phyloP scores from a whole-genome alignment of 306 rosid species.

The Cyclanthera cordifolia region DNA sequence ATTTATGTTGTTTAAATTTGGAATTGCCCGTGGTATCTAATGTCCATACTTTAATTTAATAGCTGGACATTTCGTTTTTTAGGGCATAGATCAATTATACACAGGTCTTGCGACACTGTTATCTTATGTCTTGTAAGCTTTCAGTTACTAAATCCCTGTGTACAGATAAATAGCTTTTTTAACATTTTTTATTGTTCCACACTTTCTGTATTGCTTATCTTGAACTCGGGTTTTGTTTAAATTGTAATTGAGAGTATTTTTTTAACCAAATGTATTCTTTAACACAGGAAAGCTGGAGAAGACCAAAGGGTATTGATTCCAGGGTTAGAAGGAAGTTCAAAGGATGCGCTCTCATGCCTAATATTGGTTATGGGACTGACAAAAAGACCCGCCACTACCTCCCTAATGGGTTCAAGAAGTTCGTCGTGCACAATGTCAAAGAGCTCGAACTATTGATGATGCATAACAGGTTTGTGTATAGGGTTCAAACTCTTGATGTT shows the following conservation, averaged over 20 bases:
- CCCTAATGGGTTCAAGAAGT: constrained; percentile 55
- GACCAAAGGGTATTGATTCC: constrained; percentile 45
- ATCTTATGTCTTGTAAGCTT: constrained; percentile 17
- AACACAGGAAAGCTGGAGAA: too few relatives aligned
- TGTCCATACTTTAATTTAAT: constrained; percentile 28
- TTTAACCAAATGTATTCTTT: too few relatives aligned
- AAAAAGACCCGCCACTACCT: constrained; percentile 50
- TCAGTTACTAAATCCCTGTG: constrained; percentile 30
- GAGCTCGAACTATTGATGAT: constrained; percentile 44
- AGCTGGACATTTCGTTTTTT: constrained; percentile 38
- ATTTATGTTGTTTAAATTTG: too few relatives aligned
- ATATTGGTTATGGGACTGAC: constrained; percentile 52
- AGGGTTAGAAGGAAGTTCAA: constrained; percentile 57
- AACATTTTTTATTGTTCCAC: too few relatives aligned
- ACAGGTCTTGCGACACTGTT: constrained; percentile 62
- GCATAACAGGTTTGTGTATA: too few relatives aligned
- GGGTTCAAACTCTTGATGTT: too few relatives aligned
- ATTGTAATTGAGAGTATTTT: too few relatives aligned
- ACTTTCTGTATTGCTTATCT: too few relatives aligned
- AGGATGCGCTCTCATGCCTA: constrained; percentile 50
- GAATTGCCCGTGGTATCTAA: constrained; percentile 61
- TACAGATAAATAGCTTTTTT: constrained; percentile 20
- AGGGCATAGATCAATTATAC: constrained; percentile 32
- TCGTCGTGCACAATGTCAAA: constrained; percentile 41
- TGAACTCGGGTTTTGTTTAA: too few relatives aligned